phyloP scores from a whole-genome alignment of 1,284 basidiomycete species.

The Tremellales sp. region DNA sequence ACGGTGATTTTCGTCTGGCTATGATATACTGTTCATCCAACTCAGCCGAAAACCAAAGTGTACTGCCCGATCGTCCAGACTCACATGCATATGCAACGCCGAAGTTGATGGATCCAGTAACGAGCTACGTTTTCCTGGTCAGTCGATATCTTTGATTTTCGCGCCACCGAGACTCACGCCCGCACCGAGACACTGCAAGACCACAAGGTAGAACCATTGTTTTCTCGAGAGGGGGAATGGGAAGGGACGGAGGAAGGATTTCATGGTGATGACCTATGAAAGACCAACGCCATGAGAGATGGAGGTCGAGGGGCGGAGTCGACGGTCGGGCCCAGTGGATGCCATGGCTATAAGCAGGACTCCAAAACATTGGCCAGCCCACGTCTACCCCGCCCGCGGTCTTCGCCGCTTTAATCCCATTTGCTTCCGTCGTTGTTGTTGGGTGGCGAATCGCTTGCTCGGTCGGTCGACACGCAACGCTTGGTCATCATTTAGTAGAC shows the following conservation, averaged over 20 bases:
- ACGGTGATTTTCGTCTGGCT: slow-evolving; percentile 25
- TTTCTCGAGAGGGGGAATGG: slow-evolving; percentile 38
- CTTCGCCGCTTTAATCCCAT: too few species aligned
- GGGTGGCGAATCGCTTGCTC: too few species aligned
- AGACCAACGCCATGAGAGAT: too few species aligned
- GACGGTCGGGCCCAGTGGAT: too few species aligned
- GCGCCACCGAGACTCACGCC: slow-evolving; percentile 18
- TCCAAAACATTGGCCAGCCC: too few species aligned
- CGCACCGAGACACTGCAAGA: slow-evolving; percentile 41
- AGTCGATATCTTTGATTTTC: background rate
- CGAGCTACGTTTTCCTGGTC: slow-evolving; percentile 21
- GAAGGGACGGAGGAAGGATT: slow-evolving; percentile 43
- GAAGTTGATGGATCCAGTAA: slow-evolving; percentile 48
- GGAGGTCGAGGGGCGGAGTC: too few species aligned
- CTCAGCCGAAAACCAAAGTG: background rate
- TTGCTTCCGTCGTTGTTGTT: too few species aligned
- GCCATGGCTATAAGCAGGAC: too few species aligned
- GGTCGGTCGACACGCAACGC: too few species aligned
- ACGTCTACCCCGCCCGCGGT: too few species aligned
- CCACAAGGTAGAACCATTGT: slow-evolving; percentile 43
- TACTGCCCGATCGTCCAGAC: slow-evolving; percentile 5
- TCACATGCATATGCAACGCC: slow-evolving; percentile 46
- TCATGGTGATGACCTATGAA: slow-evolving; percentile 25
- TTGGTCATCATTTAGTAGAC: too few species aligned
- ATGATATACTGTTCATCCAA: slow-evolving; percentile 35